Evolutionary conservation across 202 grass and related monocot genomes (phyloP), one percentile per base, ranked within the genome.

Genomic region (Dendrocalamus latiflorus): DNA sequence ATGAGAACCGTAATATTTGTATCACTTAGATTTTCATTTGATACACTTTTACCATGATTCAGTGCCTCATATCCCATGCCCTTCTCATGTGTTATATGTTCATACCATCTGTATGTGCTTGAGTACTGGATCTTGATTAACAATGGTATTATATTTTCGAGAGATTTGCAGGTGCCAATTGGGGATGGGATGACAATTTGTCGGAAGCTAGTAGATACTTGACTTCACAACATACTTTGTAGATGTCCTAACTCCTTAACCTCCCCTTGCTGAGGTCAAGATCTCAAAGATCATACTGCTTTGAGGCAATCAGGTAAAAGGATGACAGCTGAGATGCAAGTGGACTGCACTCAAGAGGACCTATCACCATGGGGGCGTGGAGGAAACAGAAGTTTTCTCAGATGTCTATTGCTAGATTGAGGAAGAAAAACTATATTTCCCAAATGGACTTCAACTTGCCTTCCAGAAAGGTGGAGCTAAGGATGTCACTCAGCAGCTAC

Each of bases 141-240:
- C 20, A 66, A 50, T 30, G 7, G 1, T 72, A 54, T 60, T 83
- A 68, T 54, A 39, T 73, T 82, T 28, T 81, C 73, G 81, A 26
- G 56, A 48, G 30, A 49, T 38, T 81, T 64, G 64, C 74, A 98
- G 95, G 95, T 98, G 34, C 89, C 95, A 44, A 89, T 98, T 48
- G 95, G 92, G 20, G 95, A 98, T 5, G 95, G 95, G 78, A 98
- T 98, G 92, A 98, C 95, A 33, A 91, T 98, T 77, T 98, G 95
- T 81, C 82, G 80, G 60, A 98, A 98, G 79, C 87, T 83, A 84
- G 73, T 84, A 68, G 82, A 91, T 64, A 75, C 41, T 44, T 91
- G 62, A 90, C 30, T 72, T 53, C 11, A 68, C 33, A 44, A 6
- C 47, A 24, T 50, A 71, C 30, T 71, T 6, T 80, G 24, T 73